These are phyloP conservation scores for Botryosphaeria dothidea DNA, from an alignment of 2,329 filamentous ascomycete species.

Conservation along the genomic window DNA sequence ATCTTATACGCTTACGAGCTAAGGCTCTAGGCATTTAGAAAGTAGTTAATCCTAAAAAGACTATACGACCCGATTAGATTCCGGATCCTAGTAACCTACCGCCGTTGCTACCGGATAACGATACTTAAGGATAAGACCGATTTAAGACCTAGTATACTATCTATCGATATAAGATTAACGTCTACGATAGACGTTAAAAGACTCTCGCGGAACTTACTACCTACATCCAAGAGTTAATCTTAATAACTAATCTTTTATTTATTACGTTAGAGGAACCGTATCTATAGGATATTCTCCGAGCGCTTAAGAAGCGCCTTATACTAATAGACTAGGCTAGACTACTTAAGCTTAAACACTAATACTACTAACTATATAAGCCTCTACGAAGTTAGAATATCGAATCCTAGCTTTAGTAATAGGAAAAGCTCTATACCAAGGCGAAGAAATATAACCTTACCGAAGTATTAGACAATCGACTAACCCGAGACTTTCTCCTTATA, in stretches of 20 bases:
- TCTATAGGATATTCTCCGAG: background rate
- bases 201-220: no score
- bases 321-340: background rate
- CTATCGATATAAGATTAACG: no score
- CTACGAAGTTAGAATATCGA: background rate
- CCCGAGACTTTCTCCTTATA: background rate
- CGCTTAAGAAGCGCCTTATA: background rate
- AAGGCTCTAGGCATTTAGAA: no score
- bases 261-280: background rate
- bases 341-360: background rate
- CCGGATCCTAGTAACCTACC: no score
- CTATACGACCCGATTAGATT: no score
- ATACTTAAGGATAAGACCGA: no score
- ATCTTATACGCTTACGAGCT: no score
- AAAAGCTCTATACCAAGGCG: background rate
- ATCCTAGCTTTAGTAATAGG: background rate
- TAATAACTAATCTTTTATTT: background rate
- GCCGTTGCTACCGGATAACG: no score
- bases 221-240: background rate
- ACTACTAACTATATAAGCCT: background rate
- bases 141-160: no score
- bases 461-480: background rate
- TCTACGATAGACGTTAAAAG: no score
- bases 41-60: no score
- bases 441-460: background rate